Conservation (phyloP, 106 monocot genomes). For the Dioscorea dumetorum region DNA sequence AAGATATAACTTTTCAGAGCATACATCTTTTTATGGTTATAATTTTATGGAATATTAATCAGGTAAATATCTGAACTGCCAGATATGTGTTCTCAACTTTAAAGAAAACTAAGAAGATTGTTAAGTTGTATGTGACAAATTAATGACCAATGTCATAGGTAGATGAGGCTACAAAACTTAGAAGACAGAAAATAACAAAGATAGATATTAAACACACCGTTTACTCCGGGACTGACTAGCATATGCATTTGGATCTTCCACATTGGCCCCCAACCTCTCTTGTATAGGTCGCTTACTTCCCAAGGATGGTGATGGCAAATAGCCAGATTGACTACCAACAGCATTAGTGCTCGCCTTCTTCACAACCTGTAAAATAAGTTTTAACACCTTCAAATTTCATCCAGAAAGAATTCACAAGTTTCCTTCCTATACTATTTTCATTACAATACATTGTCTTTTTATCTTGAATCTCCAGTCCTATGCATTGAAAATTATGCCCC, state of each 20-base stretch:
- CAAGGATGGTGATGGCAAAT: conserved; percentile 15
- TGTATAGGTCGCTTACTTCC: conserved; percentile 40
- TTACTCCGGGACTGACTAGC: conserved; percentile 23
- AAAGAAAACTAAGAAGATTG: neutral
- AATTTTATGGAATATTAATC: no score
- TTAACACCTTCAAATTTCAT: neutral
- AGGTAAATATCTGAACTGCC: no score
- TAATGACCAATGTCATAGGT: no score
- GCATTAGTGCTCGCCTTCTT: conserved; percentile 29
- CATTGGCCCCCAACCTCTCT: conserved; percentile 45
- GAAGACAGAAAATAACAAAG: neutral
- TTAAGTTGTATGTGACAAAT: no score
- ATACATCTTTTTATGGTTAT: no score
- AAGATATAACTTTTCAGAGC: no score
- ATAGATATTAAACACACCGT: conserved; percentile 24
- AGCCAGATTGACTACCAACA: conserved; percentile 24
- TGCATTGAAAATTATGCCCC: no score
- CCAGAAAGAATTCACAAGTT: neutral
- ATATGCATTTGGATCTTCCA: conserved; percentile 8
- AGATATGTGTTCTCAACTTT: neutral
- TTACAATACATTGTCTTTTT: neutral
- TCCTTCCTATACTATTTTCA: neutral
- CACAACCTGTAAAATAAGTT: conserved; percentile 36
- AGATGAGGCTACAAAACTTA: no score
- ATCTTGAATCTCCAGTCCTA: no score